Percentiles rank a stretch among this genome's conserved stretches.
These are phyloP conservation scores for Starmerella cellae DNA, from an alignment of 805 yeast species.

Conservation along the genomic window DNA sequence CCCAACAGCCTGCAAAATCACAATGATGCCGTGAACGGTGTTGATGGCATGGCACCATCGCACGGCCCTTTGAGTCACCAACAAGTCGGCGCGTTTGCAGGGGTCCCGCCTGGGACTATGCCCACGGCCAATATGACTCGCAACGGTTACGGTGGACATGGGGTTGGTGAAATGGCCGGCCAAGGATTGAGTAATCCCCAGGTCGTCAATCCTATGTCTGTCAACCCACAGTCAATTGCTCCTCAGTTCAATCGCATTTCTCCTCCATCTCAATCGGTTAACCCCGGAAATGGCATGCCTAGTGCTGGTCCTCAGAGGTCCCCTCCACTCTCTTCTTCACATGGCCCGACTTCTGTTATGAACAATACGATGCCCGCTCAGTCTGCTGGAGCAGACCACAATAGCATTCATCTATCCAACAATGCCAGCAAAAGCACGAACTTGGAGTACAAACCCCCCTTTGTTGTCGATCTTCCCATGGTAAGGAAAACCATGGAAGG, in stretches of 20 bases:
- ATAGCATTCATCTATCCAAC: too few relatives aligned
- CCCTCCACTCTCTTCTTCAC: neutral
- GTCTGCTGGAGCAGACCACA: too few relatives aligned
- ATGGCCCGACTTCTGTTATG: too few relatives aligned
- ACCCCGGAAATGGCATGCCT: too few relatives aligned
- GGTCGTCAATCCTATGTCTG: neutral
- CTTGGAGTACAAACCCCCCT: conserved; percentile 10
- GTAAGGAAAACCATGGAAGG: conserved; percentile 18
- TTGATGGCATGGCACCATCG: too few relatives aligned
- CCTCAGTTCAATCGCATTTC: neutral
- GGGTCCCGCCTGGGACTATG: neutral
- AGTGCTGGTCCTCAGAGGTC: neutral
- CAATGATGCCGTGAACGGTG: too few relatives aligned
- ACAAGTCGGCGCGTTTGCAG: neutral
- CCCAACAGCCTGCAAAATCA: too few relatives aligned
- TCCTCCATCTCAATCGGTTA: neutral
- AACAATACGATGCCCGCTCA: too few relatives aligned
- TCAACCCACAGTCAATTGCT: neutral
- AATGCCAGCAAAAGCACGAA: neutral
- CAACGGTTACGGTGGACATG: neutral
- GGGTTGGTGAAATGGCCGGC: neutral
- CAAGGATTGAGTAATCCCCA: neutral
- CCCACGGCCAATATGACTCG: neutral
- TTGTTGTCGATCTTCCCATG: conserved; percentile 14
- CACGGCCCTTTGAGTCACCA: too few relatives aligned